Base-by-base conservation (phyloP, 2,329 filamentous ascomycete genomes). In the Phaeophleospora eucalypticola region DNA sequence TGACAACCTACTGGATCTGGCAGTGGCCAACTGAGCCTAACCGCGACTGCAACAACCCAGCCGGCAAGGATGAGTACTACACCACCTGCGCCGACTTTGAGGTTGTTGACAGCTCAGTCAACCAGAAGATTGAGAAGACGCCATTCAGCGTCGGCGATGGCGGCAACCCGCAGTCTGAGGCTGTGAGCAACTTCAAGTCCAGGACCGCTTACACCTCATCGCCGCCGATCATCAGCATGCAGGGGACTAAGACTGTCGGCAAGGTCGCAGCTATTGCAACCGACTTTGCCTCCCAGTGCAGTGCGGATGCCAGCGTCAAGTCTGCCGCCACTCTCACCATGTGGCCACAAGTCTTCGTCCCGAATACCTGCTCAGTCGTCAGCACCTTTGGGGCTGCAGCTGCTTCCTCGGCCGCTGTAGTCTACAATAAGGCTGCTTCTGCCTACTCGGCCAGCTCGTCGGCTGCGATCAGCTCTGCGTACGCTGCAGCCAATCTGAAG, bases 1-100 rank as follows among this genome's bases (percentile, higher is more conserved):
- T 90, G 65, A 91, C 89, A 2, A 70, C 95, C 42, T 95, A 95
- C 74, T 97, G 91, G 91, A 84, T 96, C 37, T 97, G 93, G 93
- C 86, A 95, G 67, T 98, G 89, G 88, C 84, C 85, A 2, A 83
- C 80, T 12, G 57, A 53, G 4, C 49, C 64, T 7, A 61, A 64
- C 61, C 33, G 67, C 65, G 58, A 78, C 19, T 70, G 68, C 53
- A 76, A 68, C 15, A 60, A 67, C 17, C 67, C 67, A 0, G 56
- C 77, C 8, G 69, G 69, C 52, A 76, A 76, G 52, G 72, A 76
- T 53, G 76, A 83, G 62, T 79, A 74, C 58, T 83, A 82, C 64
- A 81, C 76, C 3, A 75, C 75, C 16, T 83, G 80, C 55, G 76
- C 73, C 52, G 76, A 81, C 61, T 68, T 82, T 40, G 70, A 75